Percentiles rank a stretch among this genome's conserved stretches.
phyloP scores from a whole-genome alignment of 352 stramenopile species.

The Pythium sukuiense region DNA sequence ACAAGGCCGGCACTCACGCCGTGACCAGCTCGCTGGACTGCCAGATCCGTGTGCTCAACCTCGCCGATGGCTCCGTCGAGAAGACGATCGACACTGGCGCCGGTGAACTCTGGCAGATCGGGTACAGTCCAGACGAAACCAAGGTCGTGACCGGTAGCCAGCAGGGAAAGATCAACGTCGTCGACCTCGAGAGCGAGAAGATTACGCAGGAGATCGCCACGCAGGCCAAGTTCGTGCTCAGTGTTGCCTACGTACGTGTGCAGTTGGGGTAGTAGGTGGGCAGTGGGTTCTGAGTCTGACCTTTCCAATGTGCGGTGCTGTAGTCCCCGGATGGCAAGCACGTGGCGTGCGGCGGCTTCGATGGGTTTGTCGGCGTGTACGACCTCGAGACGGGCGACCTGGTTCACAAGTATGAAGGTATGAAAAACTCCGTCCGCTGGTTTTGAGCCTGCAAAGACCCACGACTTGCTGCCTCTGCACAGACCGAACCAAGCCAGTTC shows the following conservation, averaged over 20 bases:
- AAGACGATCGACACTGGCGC: slow-evolving; percentile 85
- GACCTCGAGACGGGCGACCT: slow-evolving; percentile 74
- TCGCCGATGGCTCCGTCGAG: slow-evolving; percentile 63
- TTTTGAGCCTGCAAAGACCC: not conserved
- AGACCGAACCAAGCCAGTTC: slow-evolving; percentile 88
- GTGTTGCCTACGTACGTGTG: slow-evolving; percentile 64
- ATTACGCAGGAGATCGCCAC: slow-evolving; percentile 73
- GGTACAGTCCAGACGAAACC: slow-evolving; percentile 81
- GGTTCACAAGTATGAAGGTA: slow-evolving; percentile 88
- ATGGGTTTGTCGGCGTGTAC: slow-evolving; percentile 86
- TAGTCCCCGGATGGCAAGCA: slow-evolving; percentile 84
- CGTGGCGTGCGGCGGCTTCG: slow-evolving; percentile 77
- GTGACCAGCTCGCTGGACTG: slow-evolving; percentile 84
- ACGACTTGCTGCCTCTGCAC: not conserved
- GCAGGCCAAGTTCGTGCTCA: slow-evolving; percentile 76
- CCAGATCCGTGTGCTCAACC: slow-evolving; percentile 80
- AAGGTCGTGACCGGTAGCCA: slow-evolving; percentile 80
- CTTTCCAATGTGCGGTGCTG: not conserved
- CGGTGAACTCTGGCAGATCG: slow-evolving; percentile 88
- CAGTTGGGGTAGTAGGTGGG: not conserved
- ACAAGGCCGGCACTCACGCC: slow-evolving; percentile 72
- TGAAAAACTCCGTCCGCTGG: not conserved
- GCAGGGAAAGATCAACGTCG: slow-evolving; percentile 88
- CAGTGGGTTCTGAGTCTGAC: not conserved
- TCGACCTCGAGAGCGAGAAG: slow-evolving; percentile 80